Evolutionary conservation across 805 yeast species (phyloP).

Genomic region (Nakazawaea pomicola): DNA sequence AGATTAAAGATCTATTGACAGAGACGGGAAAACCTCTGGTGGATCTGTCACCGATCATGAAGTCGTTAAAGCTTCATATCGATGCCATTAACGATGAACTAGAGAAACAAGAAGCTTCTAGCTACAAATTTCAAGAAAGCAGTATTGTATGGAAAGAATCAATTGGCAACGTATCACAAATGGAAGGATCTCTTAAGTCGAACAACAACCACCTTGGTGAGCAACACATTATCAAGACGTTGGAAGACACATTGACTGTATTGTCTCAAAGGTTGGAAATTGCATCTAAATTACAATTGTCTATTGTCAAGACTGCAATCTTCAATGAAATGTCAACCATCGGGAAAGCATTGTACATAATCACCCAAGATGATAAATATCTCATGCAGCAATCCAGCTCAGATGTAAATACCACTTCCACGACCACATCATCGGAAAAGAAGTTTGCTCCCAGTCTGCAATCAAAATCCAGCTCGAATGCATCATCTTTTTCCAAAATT

Average conservation of each 20-base stretch:
- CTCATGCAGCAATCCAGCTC: no score
- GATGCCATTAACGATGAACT: slow-evolving; percentile 22
- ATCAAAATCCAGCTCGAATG: slow-evolving; percentile 1
- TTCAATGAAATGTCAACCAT: slow-evolving; percentile 22
- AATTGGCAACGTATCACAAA: slow-evolving; percentile 19
- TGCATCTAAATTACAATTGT: slow-evolving; percentile 14
- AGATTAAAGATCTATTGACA: not conserved
- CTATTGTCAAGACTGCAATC: slow-evolving; percentile 16
- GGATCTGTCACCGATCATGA: slow-evolving; percentile 17
- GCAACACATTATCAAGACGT: slow-evolving; percentile 13
- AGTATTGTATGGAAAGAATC: slow-evolving; percentile 21
- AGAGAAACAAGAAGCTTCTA: slow-evolving; percentile 15
- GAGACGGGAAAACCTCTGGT: slow-evolving; percentile 5
- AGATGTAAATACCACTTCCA: slow-evolving; percentile 5
- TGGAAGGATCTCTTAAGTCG: slow-evolving; percentile 20
- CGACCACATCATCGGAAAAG: slow-evolving; percentile 1
- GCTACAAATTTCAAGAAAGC: slow-evolving; percentile 20
- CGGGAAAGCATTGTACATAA: slow-evolving; percentile 18
- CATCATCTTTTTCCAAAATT: not conserved
- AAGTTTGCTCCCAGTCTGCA: not conserved
- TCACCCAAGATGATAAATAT: slow-evolving; percentile 15
- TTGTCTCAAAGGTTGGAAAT: slow-evolving; percentile 6
- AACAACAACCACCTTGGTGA: slow-evolving; percentile 12
- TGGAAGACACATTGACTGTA: slow-evolving; percentile 15
- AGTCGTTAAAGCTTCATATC: slow-evolving; percentile 20